These are phyloP conservation scores for Aureobasidium sp. DNA, from an alignment of 2,329 filamentous ascomycete species.

Conservation along the genomic window DNA sequence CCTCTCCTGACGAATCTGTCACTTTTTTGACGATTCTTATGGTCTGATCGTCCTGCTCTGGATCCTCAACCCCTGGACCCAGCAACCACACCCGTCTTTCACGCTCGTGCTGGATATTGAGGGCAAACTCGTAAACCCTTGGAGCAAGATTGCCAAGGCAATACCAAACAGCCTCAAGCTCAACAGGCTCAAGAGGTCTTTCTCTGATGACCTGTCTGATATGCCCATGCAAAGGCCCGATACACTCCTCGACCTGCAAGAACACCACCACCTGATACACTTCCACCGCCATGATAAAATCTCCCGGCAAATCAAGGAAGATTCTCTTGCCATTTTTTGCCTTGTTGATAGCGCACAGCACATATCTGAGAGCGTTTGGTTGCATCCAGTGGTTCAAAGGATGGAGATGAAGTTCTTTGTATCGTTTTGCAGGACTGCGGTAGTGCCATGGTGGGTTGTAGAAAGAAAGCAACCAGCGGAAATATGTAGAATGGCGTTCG, in stretches of 20 bases:
- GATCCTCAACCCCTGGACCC: too few species aligned
- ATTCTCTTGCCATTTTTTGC: not conserved
- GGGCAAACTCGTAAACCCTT: not conserved
- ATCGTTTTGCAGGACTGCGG: not conserved
- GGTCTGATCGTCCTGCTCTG: not conserved
- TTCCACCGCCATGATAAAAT: not conserved
- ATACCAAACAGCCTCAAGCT: not conserved
- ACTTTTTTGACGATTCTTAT: not conserved
- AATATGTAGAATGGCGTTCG: not conserved
- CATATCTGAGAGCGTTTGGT: not conserved
- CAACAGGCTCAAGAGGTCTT: not conserved
- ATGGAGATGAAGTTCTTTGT: not conserved
- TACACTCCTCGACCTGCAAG: not conserved
- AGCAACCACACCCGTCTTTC: not conserved
- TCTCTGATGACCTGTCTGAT: not conserved
- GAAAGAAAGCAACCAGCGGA: not conserved
- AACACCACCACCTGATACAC: not conserved
- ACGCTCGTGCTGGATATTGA: not conserved
- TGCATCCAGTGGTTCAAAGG: not conserved
- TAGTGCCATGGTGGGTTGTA: not conserved
- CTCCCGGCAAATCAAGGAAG: not conserved
- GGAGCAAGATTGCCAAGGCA: not conserved
- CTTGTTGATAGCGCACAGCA: not conserved
- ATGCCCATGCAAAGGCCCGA: not conserved
- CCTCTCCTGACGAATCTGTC: not conserved